phyloP scores from a whole-genome alignment of 208 protist genomes.

The Acanthamoeba divionensis region DNA sequence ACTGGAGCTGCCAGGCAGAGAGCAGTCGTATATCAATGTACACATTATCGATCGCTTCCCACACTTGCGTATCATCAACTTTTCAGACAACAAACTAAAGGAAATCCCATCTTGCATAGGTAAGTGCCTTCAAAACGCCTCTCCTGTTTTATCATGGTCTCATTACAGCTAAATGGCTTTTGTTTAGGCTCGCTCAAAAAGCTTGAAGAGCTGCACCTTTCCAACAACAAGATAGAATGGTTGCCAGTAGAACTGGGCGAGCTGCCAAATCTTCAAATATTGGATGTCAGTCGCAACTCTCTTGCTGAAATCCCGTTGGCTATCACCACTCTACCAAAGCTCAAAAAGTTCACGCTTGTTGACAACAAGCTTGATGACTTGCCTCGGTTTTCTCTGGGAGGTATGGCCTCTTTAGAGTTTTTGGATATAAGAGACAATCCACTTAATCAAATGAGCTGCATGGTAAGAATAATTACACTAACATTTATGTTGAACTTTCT shows the following conservation, averaged over 20 bases:
- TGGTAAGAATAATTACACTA: too few relatives aligned
- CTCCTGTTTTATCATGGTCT: too few relatives aligned
- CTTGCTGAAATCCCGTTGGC: constrained; percentile 17
- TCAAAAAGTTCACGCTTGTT: not conserved
- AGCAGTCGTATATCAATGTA: constrained; percentile 30
- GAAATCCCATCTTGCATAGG: constrained; percentile 18
- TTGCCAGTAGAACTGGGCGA: constrained; percentile 6
- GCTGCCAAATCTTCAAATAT: not conserved
- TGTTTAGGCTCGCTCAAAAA: constrained; percentile 30
- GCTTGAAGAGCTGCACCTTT: constrained; percentile 17
- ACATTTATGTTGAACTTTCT: too few relatives aligned
- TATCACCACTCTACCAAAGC: constrained; percentile 17
- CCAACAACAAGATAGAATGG: not conserved
- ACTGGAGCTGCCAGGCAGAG: not conserved
- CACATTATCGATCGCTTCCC: constrained; percentile 48
- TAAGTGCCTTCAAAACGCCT: too few relatives aligned
- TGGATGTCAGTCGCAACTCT: constrained; percentile 18
- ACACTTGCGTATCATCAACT: not conserved
- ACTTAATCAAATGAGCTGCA: constrained; percentile 8
- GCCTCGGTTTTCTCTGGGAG: not conserved
- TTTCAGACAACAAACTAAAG: constrained; percentile 6
- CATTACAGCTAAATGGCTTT: too few relatives aligned
- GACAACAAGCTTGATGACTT: constrained; percentile 18
- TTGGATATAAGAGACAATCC: constrained; percentile 52
- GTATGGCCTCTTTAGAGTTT: constrained; percentile 1